phyloP scores from a whole-genome alignment of 768 basidiomycete species.

The Podaxis sp. region DNA sequence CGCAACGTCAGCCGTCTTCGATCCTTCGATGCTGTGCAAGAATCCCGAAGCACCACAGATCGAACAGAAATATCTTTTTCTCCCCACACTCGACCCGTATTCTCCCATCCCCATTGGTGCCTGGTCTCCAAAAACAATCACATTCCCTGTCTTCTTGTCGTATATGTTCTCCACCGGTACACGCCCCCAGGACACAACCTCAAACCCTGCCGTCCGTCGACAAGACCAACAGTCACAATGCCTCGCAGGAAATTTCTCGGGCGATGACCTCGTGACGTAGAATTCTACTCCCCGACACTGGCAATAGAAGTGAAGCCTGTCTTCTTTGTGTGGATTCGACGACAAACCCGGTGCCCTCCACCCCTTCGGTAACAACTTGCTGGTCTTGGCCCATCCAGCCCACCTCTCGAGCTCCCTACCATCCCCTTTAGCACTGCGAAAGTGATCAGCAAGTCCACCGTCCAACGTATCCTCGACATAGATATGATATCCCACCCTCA shows the following conservation, averaged over 20 bases:
- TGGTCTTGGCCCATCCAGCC: conserved; percentile 14
- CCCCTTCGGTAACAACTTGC: conserved; percentile 22
- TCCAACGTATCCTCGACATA: conserved; percentile 31
- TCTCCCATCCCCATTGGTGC: conserved; percentile 25
- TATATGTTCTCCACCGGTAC: conserved; percentile 28
- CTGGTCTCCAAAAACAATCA: neutral
- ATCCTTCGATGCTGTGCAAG: conserved; percentile 23
- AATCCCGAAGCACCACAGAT: conserved; percentile 32
- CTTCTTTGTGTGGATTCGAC: conserved; percentile 12
- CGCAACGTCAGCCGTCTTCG: conserved; percentile 27
- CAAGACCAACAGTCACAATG: conserved; percentile 31
- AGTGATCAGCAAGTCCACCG: conserved; percentile 31
- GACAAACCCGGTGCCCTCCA: conserved; percentile 20
- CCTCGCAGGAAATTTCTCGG: conserved; percentile 28
- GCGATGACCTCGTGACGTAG: conserved; percentile 28
- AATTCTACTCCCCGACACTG: conserved; percentile 28
- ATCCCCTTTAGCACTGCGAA: conserved; percentile 14
- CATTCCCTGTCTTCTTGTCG: conserved; percentile 1
- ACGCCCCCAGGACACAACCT: conserved; percentile 30
- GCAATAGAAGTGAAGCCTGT: conserved; percentile 24
- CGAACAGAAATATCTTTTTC: conserved; percentile 29
- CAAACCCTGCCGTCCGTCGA: conserved; percentile 27
- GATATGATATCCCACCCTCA: conserved; percentile 24
- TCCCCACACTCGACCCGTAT: conserved; percentile 29
- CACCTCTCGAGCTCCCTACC: conserved; percentile 23